Evolutionary conservation across 2,329 filamentous ascomycete genomes (phyloP).

Genomic region (Aspergillus pseudoviridinutans): DNA sequence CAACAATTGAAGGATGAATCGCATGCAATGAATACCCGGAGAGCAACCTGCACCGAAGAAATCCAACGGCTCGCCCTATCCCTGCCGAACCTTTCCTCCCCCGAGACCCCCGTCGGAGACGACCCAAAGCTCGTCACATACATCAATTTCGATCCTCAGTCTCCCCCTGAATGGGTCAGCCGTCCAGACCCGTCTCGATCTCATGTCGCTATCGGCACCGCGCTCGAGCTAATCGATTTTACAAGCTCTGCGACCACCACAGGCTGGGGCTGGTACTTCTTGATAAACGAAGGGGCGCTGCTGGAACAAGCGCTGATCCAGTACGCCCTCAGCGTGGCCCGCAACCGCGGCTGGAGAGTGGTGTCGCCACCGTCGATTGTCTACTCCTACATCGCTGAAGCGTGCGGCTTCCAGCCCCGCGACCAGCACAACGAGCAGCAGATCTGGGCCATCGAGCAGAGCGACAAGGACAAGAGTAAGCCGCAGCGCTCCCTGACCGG

Average conservation of each 20-base stretch:
- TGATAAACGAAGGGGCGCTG: slow-evolving; percentile 84
- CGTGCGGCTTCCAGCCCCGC: slow-evolving; percentile 91
- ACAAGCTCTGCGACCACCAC: slow-evolving; percentile 72
- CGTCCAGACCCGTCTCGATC: slow-evolving; percentile 47
- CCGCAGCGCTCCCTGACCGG: slow-evolving; percentile 75
- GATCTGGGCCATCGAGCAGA: slow-evolving; percentile 74
- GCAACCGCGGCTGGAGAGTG: slow-evolving; percentile 69
- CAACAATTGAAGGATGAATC: slow-evolving; percentile 37
- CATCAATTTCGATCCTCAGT: slow-evolving; percentile 67
- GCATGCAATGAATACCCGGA: slow-evolving; percentile 28
- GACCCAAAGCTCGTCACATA: slow-evolving; percentile 66
- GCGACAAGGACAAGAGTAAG: slow-evolving; percentile 58
- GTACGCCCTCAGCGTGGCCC: slow-evolving; percentile 73
- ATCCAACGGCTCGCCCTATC: slow-evolving; percentile 72
- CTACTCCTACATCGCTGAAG: slow-evolving; percentile 83
- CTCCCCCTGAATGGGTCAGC: slow-evolving; percentile 30
- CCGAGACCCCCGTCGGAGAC: slow-evolving; percentile 67
- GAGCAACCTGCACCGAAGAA: slow-evolving; percentile 46
- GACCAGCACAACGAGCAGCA: slow-evolving; percentile 90
- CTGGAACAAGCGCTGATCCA: slow-evolving; percentile 92
- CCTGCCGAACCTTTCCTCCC: slow-evolving; percentile 81
- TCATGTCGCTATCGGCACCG: slow-evolving; percentile 79
- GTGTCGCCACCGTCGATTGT: slow-evolving; percentile 86
- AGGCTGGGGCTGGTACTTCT: slow-evolving; percentile 98
- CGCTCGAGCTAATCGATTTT: slow-evolving; percentile 91